phyloP scores from a whole-genome alignment of 2,329 filamentous ascomycete species.

The Diplocarpon mali region DNA sequence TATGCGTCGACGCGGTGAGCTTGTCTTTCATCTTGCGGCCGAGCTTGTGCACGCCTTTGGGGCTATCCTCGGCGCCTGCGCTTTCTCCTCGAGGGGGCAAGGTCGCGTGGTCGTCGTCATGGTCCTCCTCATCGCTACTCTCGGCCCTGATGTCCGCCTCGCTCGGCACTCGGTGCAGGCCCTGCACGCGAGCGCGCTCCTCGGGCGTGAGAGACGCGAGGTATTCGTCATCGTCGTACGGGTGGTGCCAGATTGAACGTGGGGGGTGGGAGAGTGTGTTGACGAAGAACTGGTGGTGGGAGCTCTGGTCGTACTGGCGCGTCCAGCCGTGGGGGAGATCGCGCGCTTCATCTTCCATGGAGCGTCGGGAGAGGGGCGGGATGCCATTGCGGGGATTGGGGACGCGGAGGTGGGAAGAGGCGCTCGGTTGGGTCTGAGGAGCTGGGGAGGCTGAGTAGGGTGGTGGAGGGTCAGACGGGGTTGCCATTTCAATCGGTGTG shows the following conservation, averaged over 20 bases:
- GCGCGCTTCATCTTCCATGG: conserved; percentile 50
- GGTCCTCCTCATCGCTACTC: conserved; percentile 35
- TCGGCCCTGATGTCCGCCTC: conserved; percentile 33
- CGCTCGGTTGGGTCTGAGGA: neutral
- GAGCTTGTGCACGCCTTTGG: conserved; percentile 31
- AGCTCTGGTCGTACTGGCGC: conserved; percentile 41
- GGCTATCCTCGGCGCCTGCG: conserved; percentile 7
- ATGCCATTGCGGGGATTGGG: conserved; percentile 39
- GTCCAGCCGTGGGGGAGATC: conserved; percentile 46
- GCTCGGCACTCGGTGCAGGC: conserved; percentile 27
- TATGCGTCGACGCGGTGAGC: conserved; percentile 44
- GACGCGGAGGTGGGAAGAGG: conserved; percentile 13
- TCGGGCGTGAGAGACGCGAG: conserved; percentile 35
- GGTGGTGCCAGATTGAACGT: conserved; percentile 49
- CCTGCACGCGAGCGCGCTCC: conserved; percentile 37
- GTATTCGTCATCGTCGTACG: conserved; percentile 47
- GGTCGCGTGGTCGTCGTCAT: conserved; percentile 14
- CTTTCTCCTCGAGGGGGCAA: conserved; percentile 7
- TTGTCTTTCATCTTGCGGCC: conserved; percentile 49
- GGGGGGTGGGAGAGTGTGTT: conserved; percentile 43
- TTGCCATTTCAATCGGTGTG: neutral
- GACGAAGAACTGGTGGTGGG: conserved; percentile 51
- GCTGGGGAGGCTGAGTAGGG: conserved; percentile 25
- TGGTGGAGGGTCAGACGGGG: conserved; percentile 25
- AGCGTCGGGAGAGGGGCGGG: conserved; percentile 38